Conservation (phyloP, 2,329 filamentous ascomycete species). For the Penicillium aurantiogriseum region DNA sequence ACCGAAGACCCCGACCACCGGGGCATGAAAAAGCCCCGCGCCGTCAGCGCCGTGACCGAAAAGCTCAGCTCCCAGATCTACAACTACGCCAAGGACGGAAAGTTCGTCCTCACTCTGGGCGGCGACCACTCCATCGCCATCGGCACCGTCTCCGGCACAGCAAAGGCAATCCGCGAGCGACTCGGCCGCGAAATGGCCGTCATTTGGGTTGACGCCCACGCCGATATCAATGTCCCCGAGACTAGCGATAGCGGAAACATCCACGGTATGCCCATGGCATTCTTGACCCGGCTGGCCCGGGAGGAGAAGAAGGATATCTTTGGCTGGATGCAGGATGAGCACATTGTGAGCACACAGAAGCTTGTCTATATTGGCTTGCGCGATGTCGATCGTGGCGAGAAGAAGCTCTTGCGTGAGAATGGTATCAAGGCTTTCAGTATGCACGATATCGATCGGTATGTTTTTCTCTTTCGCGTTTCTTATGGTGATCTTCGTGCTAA, state of each 20-base stretch:
- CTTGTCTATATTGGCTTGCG: slow-evolving; percentile 95
- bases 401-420: slow-evolving; percentile 82
- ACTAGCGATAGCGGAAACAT: slow-evolving; percentile 87
- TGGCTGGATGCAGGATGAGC: slow-evolving; percentile 74
- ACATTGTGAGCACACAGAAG: slow-evolving; percentile 68
- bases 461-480: slow-evolving; percentile 20
- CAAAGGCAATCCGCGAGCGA: slow-evolving; percentile 81
- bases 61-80: slow-evolving; percentile 83
- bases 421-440: slow-evolving; percentile 96
- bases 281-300: slow-evolving; percentile 78
- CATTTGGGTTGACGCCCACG: slow-evolving; percentile 98
- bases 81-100: slow-evolving; percentile 75
- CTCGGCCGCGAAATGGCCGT: slow-evolving; percentile 82
- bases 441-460: slow-evolving; percentile 91
- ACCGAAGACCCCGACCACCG: slow-evolving; percentile 72
- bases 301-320: slow-evolving; percentile 77
- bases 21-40: slow-evolving; percentile 89
- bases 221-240: slow-evolving; percentile 97
- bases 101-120: slow-evolving; percentile 87
- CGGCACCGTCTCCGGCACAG: slow-evolving; percentile 83
- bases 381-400: slow-evolving; percentile 91
- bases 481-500: slow-evolving; percentile 2
- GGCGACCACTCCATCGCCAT: slow-evolving; percentile 97
- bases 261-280: slow-evolving; percentile 96
- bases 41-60: slow-evolving; percentile 80